Evolutionary conservation across 1,284 basidiomycete genomes (phyloP).

Genomic region (Earliella scabrosa): DNA sequence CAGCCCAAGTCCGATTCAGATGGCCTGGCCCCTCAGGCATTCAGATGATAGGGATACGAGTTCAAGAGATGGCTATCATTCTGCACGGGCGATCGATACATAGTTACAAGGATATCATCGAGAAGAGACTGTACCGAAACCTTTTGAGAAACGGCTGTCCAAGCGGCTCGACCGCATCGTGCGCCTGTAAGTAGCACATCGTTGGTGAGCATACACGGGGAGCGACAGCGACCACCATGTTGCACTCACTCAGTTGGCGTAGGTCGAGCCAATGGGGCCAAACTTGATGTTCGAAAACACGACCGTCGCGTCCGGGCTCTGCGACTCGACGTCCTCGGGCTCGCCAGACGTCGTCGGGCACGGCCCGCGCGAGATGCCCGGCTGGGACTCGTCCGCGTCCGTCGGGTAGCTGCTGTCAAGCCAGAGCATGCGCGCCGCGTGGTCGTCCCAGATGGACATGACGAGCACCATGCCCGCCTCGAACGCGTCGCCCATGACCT

Average conservation of each 20-base stretch:
- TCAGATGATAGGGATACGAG: too few relatives aligned
- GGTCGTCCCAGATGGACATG: constrained; percentile 61
- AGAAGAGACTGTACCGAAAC: too few relatives aligned
- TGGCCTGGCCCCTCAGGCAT: too few relatives aligned
- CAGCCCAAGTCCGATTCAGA: too few relatives aligned
- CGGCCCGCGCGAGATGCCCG: constrained; percentile 57
- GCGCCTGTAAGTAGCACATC: background rate
- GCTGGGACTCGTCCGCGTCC: constrained; percentile 40
- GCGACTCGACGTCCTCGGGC: constrained; percentile 49
- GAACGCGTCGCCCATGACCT: constrained; percentile 48
- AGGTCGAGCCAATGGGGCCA: constrained; percentile 58
- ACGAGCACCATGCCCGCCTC: constrained; percentile 56
- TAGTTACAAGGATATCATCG: background rate
- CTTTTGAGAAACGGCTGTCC: background rate
- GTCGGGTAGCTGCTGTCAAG: constrained; percentile 61
- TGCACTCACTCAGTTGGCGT: constrained; percentile 15
- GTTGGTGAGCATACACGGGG: background rate
- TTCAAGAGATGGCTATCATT: background rate
- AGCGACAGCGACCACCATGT: background rate
- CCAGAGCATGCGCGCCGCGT: constrained; percentile 62
- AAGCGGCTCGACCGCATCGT: too few relatives aligned
- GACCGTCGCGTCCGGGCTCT: constrained; percentile 45
- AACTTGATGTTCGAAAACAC: constrained; percentile 62
- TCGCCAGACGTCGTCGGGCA: constrained; percentile 53
- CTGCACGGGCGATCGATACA: background rate